Conservation (phyloP, 352 stramenopile genomes). For the Phytopythium delawarense region DNA sequence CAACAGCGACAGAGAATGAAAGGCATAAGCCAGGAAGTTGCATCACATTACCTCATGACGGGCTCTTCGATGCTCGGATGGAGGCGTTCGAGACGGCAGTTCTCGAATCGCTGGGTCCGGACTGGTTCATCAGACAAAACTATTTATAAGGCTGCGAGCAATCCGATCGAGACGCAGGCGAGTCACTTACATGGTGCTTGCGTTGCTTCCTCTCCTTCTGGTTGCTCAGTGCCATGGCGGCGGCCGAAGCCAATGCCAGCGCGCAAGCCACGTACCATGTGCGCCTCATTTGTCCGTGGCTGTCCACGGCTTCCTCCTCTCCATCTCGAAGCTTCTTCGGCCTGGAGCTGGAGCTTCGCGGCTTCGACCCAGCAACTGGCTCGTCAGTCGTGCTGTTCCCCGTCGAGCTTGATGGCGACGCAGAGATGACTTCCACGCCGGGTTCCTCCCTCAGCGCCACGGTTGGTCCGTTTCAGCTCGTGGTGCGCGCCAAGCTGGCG, state of each 20-base stretch:
- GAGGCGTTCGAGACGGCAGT: neutral
- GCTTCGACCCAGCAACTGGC: constrained; percentile 1
- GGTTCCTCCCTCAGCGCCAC: constrained; percentile 10
- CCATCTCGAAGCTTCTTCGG: constrained; percentile 26
- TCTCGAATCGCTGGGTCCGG: neutral
- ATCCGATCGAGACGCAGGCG: neutral
- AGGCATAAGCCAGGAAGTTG: neutral
- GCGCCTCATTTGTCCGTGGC: constrained; percentile 29
- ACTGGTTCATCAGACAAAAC: neutral
- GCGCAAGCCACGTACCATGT: constrained; percentile 33
- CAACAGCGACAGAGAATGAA: neutral
- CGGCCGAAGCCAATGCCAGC: constrained; percentile 1
- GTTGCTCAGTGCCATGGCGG: neutral
- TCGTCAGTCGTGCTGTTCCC: neutral
- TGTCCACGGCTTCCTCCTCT: constrained; percentile 12
- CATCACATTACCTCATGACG: neutral
- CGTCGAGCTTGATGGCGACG: neutral
- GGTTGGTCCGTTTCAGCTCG: constrained; percentile 24
- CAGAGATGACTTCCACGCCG: neutral
- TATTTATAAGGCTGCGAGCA: neutral
- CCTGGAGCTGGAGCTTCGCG: constrained; percentile 37
- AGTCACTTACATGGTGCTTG: neutral
- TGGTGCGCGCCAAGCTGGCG: constrained; percentile 25
- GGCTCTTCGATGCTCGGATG: neutral
- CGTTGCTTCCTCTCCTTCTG: neutral